These are phyloP conservation scores for Xylariaceae sp. DNA, from an alignment of 2,329 filamentous ascomycete genomes.

Conservation along the genomic window DNA sequence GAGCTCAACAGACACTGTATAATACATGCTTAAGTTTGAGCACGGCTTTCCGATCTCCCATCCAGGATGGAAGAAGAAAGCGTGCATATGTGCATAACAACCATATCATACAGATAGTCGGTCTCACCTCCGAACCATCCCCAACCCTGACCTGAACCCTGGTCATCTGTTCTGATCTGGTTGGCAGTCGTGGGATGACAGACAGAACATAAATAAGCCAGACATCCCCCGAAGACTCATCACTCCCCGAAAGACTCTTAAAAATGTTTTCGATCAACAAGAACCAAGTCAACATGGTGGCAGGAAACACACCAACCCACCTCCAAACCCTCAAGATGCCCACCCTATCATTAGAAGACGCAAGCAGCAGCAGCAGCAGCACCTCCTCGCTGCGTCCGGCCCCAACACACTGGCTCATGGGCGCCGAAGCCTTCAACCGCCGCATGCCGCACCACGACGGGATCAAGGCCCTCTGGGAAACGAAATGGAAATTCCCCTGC, in stretches of 20 bases:
- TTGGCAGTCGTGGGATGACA: neutral
- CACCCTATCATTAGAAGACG: neutral
- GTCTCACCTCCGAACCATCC: slow-evolving; percentile 21
- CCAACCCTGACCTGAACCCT: slow-evolving; percentile 15
- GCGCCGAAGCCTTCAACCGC: slow-evolving; percentile 37
- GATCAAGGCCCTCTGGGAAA: slow-evolving; percentile 64
- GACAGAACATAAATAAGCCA: too few relatives aligned
- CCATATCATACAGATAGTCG: neutral
- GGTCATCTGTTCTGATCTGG: neutral
- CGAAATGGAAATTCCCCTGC: slow-evolving; percentile 66
- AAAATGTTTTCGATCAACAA: too few relatives aligned
- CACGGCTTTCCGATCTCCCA: neutral
- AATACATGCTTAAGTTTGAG: neutral
- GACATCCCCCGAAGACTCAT: too few relatives aligned
- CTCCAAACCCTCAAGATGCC: neutral
- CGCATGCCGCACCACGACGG: slow-evolving; percentile 53
- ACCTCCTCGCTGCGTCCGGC: neutral
- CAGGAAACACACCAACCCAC: too few relatives aligned
- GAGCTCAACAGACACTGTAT: neutral
- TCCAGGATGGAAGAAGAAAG: neutral
- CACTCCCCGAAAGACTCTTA: too few relatives aligned
- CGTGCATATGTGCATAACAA: neutral
- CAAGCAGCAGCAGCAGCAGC: neutral
- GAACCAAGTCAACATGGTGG: too few relatives aligned
- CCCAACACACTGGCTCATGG: slow-evolving; percentile 40